Percentiles rank a stretch among this genome's conserved stretches.
These are phyloP conservation scores for Aphanomyces stellatus DNA, from an alignment of 352 stramenopile species.

Conservation along the genomic window DNA sequence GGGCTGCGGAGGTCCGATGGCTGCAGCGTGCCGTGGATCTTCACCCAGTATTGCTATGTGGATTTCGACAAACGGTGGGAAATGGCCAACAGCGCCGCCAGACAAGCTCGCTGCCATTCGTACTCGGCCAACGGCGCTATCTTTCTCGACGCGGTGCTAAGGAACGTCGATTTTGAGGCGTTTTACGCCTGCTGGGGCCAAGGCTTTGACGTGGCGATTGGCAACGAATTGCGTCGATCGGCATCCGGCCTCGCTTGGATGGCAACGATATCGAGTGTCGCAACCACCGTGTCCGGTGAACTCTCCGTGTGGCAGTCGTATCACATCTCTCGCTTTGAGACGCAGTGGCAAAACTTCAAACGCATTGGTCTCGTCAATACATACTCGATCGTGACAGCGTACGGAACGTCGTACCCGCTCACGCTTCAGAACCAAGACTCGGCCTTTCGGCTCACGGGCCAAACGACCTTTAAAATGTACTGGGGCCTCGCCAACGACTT, in stretches of 20 bases:
- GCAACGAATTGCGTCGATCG: background rate
- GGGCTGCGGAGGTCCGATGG: background rate
- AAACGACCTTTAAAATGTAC: conserved; percentile 15
- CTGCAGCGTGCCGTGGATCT: conserved; percentile 8
- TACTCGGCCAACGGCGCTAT: background rate
- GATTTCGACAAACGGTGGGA: conserved; percentile 1
- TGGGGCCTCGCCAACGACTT: background rate
- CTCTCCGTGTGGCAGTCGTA: background rate
- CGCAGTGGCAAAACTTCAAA: conserved; percentile 19
- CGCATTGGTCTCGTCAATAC: background rate
- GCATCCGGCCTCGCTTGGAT: background rate
- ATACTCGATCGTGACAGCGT: background rate
- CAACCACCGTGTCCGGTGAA: background rate
- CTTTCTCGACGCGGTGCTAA: background rate
- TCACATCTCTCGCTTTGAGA: background rate
- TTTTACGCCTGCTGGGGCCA: conserved; percentile 4
- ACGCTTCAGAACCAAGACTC: background rate
- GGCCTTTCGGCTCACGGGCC: background rate
- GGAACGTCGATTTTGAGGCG: background rate
- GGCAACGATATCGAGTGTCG: background rate
- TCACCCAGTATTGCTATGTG: conserved; percentile 7
- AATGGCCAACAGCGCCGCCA: background rate
- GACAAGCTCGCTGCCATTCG: conserved; percentile 4
- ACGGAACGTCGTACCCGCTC: conserved; percentile 1
- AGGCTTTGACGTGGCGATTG: background rate